Base-by-base conservation (phyloP, 129 eudicot species). In the Glebionis coronaria region DNA sequence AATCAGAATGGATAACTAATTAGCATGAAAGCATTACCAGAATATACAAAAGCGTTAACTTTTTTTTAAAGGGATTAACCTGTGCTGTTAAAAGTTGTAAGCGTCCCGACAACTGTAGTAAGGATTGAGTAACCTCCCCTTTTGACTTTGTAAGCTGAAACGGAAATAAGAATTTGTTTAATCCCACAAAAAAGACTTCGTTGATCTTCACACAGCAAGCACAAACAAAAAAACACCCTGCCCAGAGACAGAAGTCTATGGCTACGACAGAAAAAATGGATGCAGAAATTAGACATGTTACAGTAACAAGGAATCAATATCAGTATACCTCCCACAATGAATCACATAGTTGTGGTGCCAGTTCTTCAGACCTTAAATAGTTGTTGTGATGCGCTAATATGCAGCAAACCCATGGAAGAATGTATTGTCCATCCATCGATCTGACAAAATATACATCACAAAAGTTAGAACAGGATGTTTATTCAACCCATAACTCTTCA, bases 71-170 rank as follows among this genome's bases (percentile, higher is more conserved):
- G 45, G 20, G 29, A 69, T 40, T 59, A 75, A 91, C 96, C 94
- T 85, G 96, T 40, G 96, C 88, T n/a, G 81, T 78, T 38, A 91
- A 73, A 29, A 91, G 94, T 80, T 90, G 97, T 82, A 91, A 51
- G 65, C 97, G 90, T 56, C 95, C 97, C 16, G 85, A 80, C 71
- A 91, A 73, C 77, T 88, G 94, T 44, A 82, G 70, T 54, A 91
- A 73, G 8, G 87, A 76, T 69, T 80, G 79, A 38, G 61, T 65
- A 29, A 82, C 80, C 28, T 50, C 78, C 61, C 73, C 85, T 78
- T 72, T 90, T 18, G 90, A 78, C 67, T 82, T 90, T 46, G 82
- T 72, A 82, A 90, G 71, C 97, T 90, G 82, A 49, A 61, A 60
- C 11, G 54, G 47, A 46, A 40, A 16, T 46, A 23, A 69, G 25